Conservation (phyloP, 2,329 filamentous ascomycete genomes). For the Dendryphion nanum region DNA sequence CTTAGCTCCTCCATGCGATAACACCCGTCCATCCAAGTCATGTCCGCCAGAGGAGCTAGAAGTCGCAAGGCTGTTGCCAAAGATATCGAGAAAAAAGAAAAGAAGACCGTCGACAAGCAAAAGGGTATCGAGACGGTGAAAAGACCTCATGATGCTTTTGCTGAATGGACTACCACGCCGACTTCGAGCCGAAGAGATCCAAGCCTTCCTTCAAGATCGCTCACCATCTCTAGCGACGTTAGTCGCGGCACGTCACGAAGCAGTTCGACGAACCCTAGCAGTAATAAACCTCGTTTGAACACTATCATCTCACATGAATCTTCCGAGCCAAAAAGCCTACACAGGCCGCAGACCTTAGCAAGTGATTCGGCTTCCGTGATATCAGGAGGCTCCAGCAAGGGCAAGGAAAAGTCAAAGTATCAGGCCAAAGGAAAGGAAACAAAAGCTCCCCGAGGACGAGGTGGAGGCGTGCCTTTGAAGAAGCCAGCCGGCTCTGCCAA, state of each 20-base stretch:
- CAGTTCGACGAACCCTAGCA: constrained; percentile 23
- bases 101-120: constrained; percentile 32
- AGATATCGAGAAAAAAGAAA: constrained; percentile 41
- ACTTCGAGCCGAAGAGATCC: constrained; percentile 13
- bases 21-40: too few relatives aligned
- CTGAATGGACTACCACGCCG: constrained; percentile 27
- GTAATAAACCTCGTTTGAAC: constrained; percentile 15
- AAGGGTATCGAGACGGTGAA: constrained; percentile 23
- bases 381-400: constrained; percentile 27
- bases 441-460: constrained; percentile 37
- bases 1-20: too few relatives aligned
- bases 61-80: constrained; percentile 41
- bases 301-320: constrained; percentile 25
- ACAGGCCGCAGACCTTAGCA: constrained; percentile 19
- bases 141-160: constrained; percentile 26
- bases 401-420: constrained; percentile 34
- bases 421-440: constrained; percentile 39
- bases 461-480: constrained; percentile 40
- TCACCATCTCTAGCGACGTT: constrained; percentile 27
- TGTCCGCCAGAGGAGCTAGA: constrained; percentile 42
- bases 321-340: constrained; percentile 11
- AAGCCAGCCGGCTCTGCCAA: constrained; percentile 13
- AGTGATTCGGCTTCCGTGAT: constrained; percentile 21
- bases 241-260: constrained; percentile 29
- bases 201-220: constrained; percentile 20